Conservation (phyloP, 768 basidiomycete species). For the Crucibulum laeve region DNA sequence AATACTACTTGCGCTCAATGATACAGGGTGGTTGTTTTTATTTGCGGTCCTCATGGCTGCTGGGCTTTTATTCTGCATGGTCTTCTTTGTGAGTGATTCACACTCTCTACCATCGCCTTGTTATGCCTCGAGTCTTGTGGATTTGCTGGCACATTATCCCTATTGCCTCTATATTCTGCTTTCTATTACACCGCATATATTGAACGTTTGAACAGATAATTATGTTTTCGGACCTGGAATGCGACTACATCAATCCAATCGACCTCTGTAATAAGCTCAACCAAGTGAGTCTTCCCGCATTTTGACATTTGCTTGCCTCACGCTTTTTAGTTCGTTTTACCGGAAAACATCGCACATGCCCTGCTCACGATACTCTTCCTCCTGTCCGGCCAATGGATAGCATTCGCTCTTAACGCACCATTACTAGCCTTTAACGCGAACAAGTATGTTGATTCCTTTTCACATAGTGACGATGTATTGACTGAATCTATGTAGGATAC, state of each 20-base stretch:
- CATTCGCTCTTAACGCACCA: constrained; percentile 87
- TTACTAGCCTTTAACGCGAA: constrained; percentile 88
- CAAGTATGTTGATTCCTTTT: constrained; percentile 59
- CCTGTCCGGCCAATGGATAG: constrained; percentile 92
- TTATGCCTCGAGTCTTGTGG: too few species aligned
- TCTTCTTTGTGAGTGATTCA: constrained; percentile 92
- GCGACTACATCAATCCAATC: constrained; percentile 99
- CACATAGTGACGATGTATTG: constrained; percentile 3
- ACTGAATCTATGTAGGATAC: constrained; percentile 53
- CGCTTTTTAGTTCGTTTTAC: constrained; percentile 79
- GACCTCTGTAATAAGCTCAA: constrained; percentile 99
- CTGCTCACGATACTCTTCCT: constrained; percentile 89
- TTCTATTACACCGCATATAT: background rate
- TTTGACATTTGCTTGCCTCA: background rate
- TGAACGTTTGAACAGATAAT: constrained; percentile 66
- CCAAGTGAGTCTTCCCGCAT: constrained; percentile 51
- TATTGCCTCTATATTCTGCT: background rate
- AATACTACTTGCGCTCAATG: constrained; percentile 5
- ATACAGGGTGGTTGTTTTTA: constrained; percentile 90
- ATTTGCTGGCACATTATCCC: too few species aligned
- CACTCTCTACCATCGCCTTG: too few species aligned
- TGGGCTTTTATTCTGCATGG: constrained; percentile 95
- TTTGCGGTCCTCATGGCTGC: constrained; percentile 96
- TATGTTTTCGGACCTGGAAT: constrained; percentile 99
- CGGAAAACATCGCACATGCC: constrained; percentile 94